A percentile compares a stretch with the other conserved stretches of the same genome.
Conservation (phyloP, 305 asterid genomes). For the Fraxinus baroniana region DNA sequence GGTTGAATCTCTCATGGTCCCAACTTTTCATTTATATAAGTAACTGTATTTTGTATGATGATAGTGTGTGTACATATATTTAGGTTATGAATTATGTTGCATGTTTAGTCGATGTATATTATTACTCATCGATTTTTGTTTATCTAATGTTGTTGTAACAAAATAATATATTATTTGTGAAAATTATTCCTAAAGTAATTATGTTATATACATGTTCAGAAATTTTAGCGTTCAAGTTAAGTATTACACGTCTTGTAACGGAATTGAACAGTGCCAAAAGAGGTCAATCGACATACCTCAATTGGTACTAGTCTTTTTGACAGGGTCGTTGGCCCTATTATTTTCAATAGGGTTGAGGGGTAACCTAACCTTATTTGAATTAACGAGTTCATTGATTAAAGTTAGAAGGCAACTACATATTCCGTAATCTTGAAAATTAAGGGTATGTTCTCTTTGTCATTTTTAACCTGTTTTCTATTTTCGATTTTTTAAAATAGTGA, state of each 20-base stretch:
- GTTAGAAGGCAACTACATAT: not conserved
- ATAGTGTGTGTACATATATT: not conserved
- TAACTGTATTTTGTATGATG: not conserved
- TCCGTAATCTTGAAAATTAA: too few relatives aligned
- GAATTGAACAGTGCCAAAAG: not conserved
- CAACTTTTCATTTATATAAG: conserved; percentile 33
- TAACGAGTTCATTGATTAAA: not conserved
- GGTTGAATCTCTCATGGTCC: conserved; percentile 57
- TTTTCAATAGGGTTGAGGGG: too few relatives aligned
- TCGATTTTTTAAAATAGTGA: too few relatives aligned
- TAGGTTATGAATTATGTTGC: not conserved
- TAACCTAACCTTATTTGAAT: not conserved
- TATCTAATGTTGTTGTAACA: not conserved
- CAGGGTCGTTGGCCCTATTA: not conserved
- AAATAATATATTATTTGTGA: too few relatives aligned
- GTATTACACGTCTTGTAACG: not conserved
- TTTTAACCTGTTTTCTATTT: too few relatives aligned
- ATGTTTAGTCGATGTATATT: not conserved
- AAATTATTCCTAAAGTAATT: not conserved
- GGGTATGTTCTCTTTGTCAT: too few relatives aligned
- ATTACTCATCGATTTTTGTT: not conserved
- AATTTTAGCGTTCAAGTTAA: not conserved
- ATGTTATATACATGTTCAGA: not conserved
- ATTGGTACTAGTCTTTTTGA: not conserved
- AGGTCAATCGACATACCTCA: not conserved